phyloP scores from a whole-genome alignment of 768 basidiomycete genomes.

The Clavulina sp. region DNA sequence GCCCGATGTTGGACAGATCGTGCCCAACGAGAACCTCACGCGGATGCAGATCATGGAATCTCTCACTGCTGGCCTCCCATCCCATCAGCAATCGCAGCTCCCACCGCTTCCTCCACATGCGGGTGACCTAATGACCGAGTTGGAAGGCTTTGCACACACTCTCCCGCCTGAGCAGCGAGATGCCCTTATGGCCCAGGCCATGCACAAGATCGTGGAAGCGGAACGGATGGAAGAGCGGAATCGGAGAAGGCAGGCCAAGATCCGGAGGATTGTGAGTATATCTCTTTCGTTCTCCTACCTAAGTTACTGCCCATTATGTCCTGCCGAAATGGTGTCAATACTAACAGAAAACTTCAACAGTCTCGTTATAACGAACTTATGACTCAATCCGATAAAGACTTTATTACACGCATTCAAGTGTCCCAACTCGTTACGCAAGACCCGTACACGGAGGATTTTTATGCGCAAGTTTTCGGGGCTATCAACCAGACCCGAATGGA shows the following conservation, averaged over 20 bases:
- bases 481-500: conserved; percentile 66
- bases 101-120: no score
- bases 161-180: conserved; percentile 23
- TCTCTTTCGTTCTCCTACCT: conserved; percentile 5
- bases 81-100: conserved; percentile 40
- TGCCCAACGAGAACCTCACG: conserved; percentile 15
- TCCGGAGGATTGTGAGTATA: conserved; percentile 59
- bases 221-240: conserved; percentile 69
- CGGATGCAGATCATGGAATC: conserved; percentile 44
- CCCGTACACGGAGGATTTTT: conserved; percentile 96
- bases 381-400: conserved; percentile 98
- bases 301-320: neutral
- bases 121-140: conserved; percentile 51
- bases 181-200: conserved; percentile 54
- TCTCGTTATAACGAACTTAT: conserved; percentile 87
- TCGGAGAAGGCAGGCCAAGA: conserved; percentile 64
- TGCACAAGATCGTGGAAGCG: conserved; percentile 80
- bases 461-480: conserved; percentile 88
- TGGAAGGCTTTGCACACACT: conserved; percentile 52
- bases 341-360: conserved; percentile 22
- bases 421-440: conserved; percentile 95
- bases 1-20: conserved; percentile 24
- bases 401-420: conserved; percentile 97
- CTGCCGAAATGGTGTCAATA: neutral
- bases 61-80: conserved; percentile 36